Percentiles rank a stretch among this genome's conserved stretches.
Conservation (phyloP, 208 protist genomes). For the Leishmania arabica region DNA sequence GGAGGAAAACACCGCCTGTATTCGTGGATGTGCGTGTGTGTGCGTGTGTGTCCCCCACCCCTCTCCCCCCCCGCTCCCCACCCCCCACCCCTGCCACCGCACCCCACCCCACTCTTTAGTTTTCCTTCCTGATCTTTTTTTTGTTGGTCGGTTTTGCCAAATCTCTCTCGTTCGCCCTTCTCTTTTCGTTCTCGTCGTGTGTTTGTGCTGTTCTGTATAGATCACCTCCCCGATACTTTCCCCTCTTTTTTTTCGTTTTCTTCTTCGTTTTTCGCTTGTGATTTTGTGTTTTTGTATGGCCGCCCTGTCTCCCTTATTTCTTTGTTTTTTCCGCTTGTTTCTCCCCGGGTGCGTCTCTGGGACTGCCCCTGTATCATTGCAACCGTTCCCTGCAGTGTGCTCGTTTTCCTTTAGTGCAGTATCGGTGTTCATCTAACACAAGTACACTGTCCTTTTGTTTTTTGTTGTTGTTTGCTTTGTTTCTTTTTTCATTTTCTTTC, state of each 20-base stretch:
- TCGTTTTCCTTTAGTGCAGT: not conserved
- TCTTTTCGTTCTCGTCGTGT: not conserved
- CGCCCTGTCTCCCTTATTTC: not conserved
- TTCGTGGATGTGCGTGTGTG: not conserved
- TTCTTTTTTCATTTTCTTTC: not conserved
- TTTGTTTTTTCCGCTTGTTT: not conserved
- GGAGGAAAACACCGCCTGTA: not conserved
- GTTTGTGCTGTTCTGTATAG: conserved; percentile 4
- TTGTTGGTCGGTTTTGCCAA: not conserved
- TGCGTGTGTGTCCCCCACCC: no score
- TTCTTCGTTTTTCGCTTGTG: not conserved
- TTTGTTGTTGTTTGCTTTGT: not conserved
- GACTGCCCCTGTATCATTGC: not conserved
- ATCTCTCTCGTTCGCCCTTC: not conserved
- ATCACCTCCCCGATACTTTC: not conserved
- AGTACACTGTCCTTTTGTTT: not conserved
- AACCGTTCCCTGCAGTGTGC: not conserved
- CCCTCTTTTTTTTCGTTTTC: not conserved
- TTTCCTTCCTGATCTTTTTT: conserved; percentile 8
- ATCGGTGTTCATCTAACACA: not conserved
- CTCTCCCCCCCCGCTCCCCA: not conserved
- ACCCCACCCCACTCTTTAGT: not conserved
- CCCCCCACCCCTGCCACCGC: not conserved
- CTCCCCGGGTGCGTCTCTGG: not conserved
- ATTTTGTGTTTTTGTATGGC: not conserved